phyloP scores from a whole-genome alignment of 148 eudicot genomes.

The Limonium bicolor region DNA sequence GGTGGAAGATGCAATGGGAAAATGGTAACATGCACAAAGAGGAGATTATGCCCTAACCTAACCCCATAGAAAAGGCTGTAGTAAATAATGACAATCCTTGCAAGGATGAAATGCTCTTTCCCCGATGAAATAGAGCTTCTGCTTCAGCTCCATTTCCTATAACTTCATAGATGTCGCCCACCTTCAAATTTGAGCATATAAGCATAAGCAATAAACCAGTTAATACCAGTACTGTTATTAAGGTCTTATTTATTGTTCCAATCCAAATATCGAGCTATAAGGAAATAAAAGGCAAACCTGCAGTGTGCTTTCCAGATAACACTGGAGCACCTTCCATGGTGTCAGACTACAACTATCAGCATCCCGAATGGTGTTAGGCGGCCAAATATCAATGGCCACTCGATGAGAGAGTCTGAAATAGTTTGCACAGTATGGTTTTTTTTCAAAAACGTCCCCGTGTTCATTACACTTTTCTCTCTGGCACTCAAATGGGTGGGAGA shows the following conservation, averaged over 20 bases:
- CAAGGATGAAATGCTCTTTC: slow-evolving; percentile 48
- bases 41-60: slow-evolving; percentile 41
- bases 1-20: too few species aligned
- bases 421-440: slow-evolving; percentile 22
- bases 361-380: slow-evolving; percentile 10
- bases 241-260: too few species aligned
- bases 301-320: slow-evolving; percentile 87
- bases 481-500: slow-evolving; percentile 33
- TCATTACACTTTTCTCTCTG: slow-evolving; percentile 21
- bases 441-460: slow-evolving; percentile 21
- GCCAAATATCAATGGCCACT: slow-evolving; percentile 38
- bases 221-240: too few species aligned
- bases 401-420: slow-evolving; percentile 24
- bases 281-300: slow-evolving; percentile 54
- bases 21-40: too few species aligned
- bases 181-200: too few species aligned
- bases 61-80: slow-evolving; percentile 40
- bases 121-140: slow-evolving; percentile 57
- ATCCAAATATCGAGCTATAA: too few species aligned
- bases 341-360: slow-evolving; percentile 45
- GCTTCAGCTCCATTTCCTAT: slow-evolving; percentile 83
- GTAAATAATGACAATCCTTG: slow-evolving; percentile 52
- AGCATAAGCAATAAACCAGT: too few species aligned
- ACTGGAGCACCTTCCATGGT: slow-evolving; percentile 82
- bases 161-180: slow-evolving; percentile 57